These are phyloP conservation scores for Streptanthus diversifolius DNA, from an alignment of 345 rosid genomes.

Conservation along the genomic window DNA sequence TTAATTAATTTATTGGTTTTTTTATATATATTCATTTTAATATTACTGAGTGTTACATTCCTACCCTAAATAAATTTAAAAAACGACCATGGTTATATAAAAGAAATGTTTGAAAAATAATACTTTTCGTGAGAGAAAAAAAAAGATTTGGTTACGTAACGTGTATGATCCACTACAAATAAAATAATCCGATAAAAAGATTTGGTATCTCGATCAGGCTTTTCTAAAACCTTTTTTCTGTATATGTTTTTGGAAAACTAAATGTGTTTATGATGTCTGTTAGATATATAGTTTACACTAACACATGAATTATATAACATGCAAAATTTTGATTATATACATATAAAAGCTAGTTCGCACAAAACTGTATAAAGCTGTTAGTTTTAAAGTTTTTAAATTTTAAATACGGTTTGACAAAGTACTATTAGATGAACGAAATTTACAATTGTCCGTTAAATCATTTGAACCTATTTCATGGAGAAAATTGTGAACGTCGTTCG, in stretches of 20 bases:
- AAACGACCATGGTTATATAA: too few species aligned
- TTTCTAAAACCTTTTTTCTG: not conserved
- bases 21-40: too few species aligned
- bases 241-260: not conserved
- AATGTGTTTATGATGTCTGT: constrained; percentile 2
- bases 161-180: constrained; percentile 23
- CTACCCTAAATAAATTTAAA: too few species aligned
- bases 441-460: not conserved
- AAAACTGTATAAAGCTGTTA: not conserved
- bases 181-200: constrained; percentile 1
- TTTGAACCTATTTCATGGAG: not conserved
- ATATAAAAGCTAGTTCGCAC: not conserved
- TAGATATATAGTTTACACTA: not conserved
- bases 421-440: not conserved
- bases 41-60: too few species aligned
- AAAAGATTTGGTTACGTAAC: too few species aligned
- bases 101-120: not conserved
- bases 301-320: not conserved
- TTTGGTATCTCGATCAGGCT: constrained; percentile 23
- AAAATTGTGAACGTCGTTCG: too few species aligned
- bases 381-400: not conserved
- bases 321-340: not conserved
- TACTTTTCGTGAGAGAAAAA: not conserved
- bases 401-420: not conserved
- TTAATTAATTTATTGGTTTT: too few species aligned